phyloP scores from a whole-genome alignment of 352 stramenopile genomes.

The Pythium scleroteichum region DNA sequence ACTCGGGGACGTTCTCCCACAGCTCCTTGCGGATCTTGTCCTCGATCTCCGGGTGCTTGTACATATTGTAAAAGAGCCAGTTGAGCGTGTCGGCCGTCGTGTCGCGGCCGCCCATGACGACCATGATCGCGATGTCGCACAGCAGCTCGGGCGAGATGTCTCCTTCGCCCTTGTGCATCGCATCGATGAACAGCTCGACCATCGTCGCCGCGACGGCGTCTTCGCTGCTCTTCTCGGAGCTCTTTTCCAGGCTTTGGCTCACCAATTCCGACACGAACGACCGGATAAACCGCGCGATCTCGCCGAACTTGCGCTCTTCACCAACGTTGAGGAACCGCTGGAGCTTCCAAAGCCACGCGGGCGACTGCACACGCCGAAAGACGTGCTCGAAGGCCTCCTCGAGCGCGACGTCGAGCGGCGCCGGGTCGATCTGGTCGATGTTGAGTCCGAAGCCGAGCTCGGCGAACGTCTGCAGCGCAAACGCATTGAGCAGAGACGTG shows the following conservation, averaged over 20 bases:
- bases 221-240: slow-evolving; percentile 2
- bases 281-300: slow-evolving; percentile 8
- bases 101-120: slow-evolving; percentile 53
- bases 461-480: slow-evolving; percentile 30
- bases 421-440: slow-evolving; percentile 16
- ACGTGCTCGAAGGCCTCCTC: slow-evolving; percentile 12
- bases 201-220: slow-evolving; percentile 15
- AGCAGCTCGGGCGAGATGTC: slow-evolving; percentile 30
- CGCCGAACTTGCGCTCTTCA: slow-evolving; percentile 17
- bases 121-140: slow-evolving; percentile 47
- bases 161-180: slow-evolving; percentile 15
- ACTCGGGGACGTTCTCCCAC: slow-evolving; percentile 21
- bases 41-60: slow-evolving; percentile 33
- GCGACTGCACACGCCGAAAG: slow-evolving; percentile 7
- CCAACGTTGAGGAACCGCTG: slow-evolving; percentile 17
- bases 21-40: slow-evolving; percentile 31
- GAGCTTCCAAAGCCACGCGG: slow-evolving; percentile 23
- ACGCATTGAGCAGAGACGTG: slow-evolving; percentile 17
- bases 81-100: slow-evolving; percentile 47
- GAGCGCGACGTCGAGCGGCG: slow-evolving; percentile 15
- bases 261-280: slow-evolving; percentile 16
- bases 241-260: slow-evolving; percentile 10
- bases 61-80: slow-evolving; percentile 51
- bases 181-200: slow-evolving; percentile 28
- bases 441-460: slow-evolving; percentile 29